Percentiles rank a stretch among this genome's conserved stretches.
These are phyloP conservation scores for Salvia splendens DNA, from an alignment of 257 asterid genomes.

Conservation along the genomic window DNA sequence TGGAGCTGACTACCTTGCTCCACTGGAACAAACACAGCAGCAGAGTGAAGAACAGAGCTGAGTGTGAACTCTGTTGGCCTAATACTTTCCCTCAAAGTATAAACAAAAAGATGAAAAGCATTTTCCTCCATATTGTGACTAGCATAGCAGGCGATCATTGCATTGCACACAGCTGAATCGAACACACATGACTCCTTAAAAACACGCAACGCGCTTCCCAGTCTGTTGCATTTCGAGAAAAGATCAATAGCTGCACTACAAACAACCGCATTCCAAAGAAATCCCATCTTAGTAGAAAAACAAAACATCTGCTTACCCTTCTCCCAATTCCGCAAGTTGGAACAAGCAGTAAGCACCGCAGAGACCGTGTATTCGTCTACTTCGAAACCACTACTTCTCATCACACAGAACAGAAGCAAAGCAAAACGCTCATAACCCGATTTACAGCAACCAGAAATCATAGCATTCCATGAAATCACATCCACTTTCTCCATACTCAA, in stretches of 20 bases:
- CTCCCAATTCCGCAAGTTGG: constrained; percentile 53
- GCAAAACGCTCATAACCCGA: constrained; percentile 48
- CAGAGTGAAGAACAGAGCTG: constrained; percentile 52
- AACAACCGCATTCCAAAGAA: constrained; percentile 51
- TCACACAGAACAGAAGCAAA: constrained; percentile 41
- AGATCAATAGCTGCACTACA: constrained; percentile 71
- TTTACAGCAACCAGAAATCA: constrained; percentile 61
- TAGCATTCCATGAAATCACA: constrained; percentile 69
- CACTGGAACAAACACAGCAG: constrained; percentile 43
- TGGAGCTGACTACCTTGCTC: constrained; percentile 65
- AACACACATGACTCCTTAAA: constrained; percentile 43
- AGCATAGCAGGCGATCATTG: constrained; percentile 68
- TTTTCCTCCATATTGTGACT: constrained; percentile 46
- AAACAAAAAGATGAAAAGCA: constrained; percentile 52
- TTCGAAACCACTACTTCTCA: constrained; percentile 45
- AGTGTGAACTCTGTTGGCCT: constrained; percentile 65
- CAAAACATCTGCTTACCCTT: constrained; percentile 61
- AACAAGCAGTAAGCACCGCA: constrained; percentile 51
- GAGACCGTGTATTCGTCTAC: constrained; percentile 63
- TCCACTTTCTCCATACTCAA: constrained; percentile 57
- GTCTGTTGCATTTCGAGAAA: constrained; percentile 70
- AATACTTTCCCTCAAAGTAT: constrained; percentile 41
- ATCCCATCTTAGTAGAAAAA: constrained; percentile 60
- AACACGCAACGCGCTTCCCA: constrained; percentile 46
- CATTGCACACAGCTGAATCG: constrained; percentile 55